Percentiles rank a stretch among this genome's conserved stretches.
phyloP scores from a whole-genome alignment of 257 asterid genomes.

The Nicotiana benthamiana region DNA sequence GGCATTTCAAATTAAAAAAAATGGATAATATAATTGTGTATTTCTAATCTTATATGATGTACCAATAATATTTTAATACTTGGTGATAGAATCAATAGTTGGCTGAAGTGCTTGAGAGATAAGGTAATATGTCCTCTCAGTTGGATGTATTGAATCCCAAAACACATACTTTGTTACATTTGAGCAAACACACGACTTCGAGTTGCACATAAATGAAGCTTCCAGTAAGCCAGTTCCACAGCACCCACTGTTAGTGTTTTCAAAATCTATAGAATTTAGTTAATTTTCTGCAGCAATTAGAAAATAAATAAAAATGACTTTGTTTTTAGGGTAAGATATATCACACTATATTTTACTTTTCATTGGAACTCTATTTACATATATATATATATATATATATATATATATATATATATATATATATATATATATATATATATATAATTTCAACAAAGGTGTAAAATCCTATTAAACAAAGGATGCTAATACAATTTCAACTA shows the following conservation, averaged over 20 bases:
- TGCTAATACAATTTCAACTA: not conserved
- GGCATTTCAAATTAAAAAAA: too few relatives aligned
- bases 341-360: too few relatives aligned
- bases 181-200: conserved; percentile 30
- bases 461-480: too few relatives aligned
- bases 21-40: too few relatives aligned
- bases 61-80: not conserved
- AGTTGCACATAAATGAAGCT: conserved; percentile 46
- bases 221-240: conserved; percentile 78
- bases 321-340: too few relatives aligned
- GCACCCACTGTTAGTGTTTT: conserved; percentile 49
- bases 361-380: too few relatives aligned
- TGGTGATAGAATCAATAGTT: conserved; percentile 28
- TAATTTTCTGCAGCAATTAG: not conserved
- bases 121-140: conserved; percentile 36
- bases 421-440: too few relatives aligned
- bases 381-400: too few relatives aligned
- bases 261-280: conserved; percentile 37
- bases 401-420: too few relatives aligned
- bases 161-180: conserved; percentile 49
- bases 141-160: conserved; percentile 77
- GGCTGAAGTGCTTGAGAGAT: conserved; percentile 31
- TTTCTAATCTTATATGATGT: too few relatives aligned
- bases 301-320: too few relatives aligned
- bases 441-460: too few relatives aligned